phyloP scores from a whole-genome alignment of 495 filamentous ascomycete species.

The Aspergillus taichungensis region DNA sequence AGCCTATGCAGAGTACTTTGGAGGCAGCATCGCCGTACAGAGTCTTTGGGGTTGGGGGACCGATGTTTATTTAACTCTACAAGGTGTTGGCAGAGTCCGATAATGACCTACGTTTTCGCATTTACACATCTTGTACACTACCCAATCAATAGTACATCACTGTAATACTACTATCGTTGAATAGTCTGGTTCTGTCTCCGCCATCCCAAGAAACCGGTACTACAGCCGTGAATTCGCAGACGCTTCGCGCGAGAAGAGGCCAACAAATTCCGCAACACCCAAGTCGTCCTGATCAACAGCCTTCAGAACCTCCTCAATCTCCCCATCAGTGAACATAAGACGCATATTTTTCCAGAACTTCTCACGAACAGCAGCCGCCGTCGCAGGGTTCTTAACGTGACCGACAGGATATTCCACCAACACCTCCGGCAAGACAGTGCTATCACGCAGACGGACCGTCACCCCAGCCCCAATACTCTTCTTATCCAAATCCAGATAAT shows the following conservation, averaged over 20 bases:
- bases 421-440: conserved; percentile 55
- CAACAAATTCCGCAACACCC: conserved; percentile 68
- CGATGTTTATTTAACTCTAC: conserved; percentile 72
- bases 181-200: too few relatives aligned
- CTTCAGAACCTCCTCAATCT: conserved; percentile 57
- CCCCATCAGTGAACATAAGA: conserved; percentile 51
- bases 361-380: conserved; percentile 61
- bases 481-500: conserved; percentile 24
- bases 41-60: conserved; percentile 93
- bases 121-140: not conserved
- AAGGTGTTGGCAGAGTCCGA: conserved; percentile 68
- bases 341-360: conserved; percentile 74
- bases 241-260: conserved; percentile 39
- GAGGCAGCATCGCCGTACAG: conserved; percentile 89
- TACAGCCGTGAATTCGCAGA: not conserved
- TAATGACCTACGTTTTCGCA: not conserved
- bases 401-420: conserved; percentile 80
- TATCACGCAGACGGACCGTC: conserved; percentile 15
- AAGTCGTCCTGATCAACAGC: conserved; percentile 47
- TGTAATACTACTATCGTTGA: not conserved
- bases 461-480: conserved; percentile 18
- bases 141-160: conserved; percentile 7
- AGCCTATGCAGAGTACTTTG: conserved; percentile 97
- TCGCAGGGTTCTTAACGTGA: conserved; percentile 65
- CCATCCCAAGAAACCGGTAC: too few relatives aligned